Percentiles rank a stretch among this genome's conserved stretches.
Evolutionary conservation across 176 grass and related monocot species (phyloP).

Genomic region (Phoenix roebelenii): DNA sequence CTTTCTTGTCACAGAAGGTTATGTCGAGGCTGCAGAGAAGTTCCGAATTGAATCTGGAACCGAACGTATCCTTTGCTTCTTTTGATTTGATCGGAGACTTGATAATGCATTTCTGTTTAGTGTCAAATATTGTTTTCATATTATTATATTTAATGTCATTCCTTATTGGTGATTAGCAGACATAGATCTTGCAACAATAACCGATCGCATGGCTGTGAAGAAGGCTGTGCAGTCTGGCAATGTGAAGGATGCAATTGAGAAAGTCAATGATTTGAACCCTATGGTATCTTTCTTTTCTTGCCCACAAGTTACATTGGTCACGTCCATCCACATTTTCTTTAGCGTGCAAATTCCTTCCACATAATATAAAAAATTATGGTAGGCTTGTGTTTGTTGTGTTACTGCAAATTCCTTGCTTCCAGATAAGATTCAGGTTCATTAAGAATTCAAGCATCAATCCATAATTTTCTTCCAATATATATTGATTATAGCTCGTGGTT

Average conservation of each 20-base stretch:
- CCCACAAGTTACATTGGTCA: no score
- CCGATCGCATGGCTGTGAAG: constrained; percentile 93
- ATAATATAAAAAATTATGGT: no score
- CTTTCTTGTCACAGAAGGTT: constrained; percentile 89
- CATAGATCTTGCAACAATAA: constrained; percentile 85
- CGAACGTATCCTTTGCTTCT: constrained; percentile 43
- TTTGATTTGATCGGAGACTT: no score
- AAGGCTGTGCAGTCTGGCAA: constrained; percentile 85
- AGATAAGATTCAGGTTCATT: no score
- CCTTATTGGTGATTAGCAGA: constrained; percentile 55
- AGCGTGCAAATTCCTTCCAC: no score
- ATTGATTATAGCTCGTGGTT: no score
- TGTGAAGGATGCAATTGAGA: constrained; percentile 95
- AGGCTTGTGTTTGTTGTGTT: no score
- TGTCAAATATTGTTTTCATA: background rate
- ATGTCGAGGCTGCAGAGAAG: constrained; percentile 87
- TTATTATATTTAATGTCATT: background rate
- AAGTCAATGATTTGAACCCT: constrained; percentile 93
- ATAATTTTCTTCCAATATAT: no score
- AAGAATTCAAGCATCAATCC: no score
- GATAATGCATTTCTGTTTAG: background rate
- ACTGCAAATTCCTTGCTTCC: no score
- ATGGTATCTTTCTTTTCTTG: constrained; percentile 32
- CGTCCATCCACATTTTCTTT: no score
- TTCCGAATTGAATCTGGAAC: constrained; percentile 89